A percentile compares a stretch with the other conserved stretches of the same genome.
These are phyloP conservation scores for Fusarium temperatum DNA, from an alignment of 2,329 filamentous ascomycete genomes.

Conservation along the genomic window DNA sequence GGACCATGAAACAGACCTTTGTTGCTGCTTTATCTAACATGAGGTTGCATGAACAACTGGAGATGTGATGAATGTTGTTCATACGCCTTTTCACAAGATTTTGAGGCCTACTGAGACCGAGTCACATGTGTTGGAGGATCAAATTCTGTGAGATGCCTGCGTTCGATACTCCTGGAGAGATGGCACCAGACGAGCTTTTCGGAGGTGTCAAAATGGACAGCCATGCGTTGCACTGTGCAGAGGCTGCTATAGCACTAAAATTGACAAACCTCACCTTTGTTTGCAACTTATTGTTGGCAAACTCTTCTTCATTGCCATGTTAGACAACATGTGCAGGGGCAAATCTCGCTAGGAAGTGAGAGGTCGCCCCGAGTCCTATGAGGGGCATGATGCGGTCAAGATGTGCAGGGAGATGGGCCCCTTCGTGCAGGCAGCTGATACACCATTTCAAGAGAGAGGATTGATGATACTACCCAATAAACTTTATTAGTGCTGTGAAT, in stretches of 20 bases:
- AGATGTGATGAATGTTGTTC: background rate
- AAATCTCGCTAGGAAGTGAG: background rate
- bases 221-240: accelerated
- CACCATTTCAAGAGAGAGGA: too few relatives aligned
- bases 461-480: accelerated
- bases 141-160: background rate
- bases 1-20: background rate
- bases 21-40: background rate
- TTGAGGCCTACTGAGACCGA: accelerated
- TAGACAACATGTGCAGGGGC: background rate
- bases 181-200: accelerated
- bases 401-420: too few relatives aligned
- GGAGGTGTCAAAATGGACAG: too few relatives aligned
- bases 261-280: background rate
- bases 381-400: background rate
- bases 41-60: background rate
- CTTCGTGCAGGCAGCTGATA: too few relatives aligned
- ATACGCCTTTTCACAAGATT: too few relatives aligned
- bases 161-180: background rate
- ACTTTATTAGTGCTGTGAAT: accelerated
- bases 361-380: background rate
- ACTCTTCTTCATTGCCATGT: background rate
- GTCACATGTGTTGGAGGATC: too few relatives aligned
- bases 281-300: background rate
- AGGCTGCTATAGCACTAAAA: background rate